A percentile compares a stretch with the other conserved stretches of the same genome.
phyloP scores from a whole-genome alignment of 1,139 yeast genomes.

The Yamadazyma sp. region DNA sequence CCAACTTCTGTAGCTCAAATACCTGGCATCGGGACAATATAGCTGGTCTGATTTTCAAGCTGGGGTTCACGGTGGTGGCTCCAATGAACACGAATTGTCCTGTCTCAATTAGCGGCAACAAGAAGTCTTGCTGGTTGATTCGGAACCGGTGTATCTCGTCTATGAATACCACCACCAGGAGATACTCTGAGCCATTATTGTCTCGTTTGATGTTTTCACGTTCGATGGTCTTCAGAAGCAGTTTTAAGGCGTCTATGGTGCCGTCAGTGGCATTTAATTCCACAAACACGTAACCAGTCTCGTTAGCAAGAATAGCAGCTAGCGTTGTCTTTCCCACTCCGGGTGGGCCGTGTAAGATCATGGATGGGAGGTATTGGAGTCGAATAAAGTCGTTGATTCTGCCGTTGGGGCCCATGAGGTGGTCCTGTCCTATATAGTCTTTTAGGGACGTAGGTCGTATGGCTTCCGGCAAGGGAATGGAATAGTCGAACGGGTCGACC shows the following conservation, averaged over 20 bases:
- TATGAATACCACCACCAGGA: slow-evolving; percentile 38
- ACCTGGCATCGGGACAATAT: slow-evolving; percentile 43
- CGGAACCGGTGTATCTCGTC: slow-evolving; percentile 46
- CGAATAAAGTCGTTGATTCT: slow-evolving; percentile 31
- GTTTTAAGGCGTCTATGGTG: slow-evolving; percentile 29
- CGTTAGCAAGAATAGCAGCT: slow-evolving; percentile 37
- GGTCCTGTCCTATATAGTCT: slow-evolving; percentile 40
- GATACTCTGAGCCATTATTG: slow-evolving; percentile 11
- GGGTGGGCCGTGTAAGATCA: slow-evolving; percentile 47
- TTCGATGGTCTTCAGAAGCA: slow-evolving; percentile 23
- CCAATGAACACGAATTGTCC: slow-evolving; percentile 45
- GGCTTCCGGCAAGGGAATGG: slow-evolving; percentile 9
- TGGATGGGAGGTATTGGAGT: slow-evolving; percentile 43
- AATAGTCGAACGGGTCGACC: not conserved
- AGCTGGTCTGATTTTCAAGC: slow-evolving; percentile 34
- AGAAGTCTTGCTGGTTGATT: slow-evolving; percentile 42
- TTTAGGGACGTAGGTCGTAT: slow-evolving; percentile 25
- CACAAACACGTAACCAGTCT: slow-evolving; percentile 34
- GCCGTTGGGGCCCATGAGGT: slow-evolving; percentile 28
- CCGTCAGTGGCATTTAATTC: slow-evolving; percentile 44
- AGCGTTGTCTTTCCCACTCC: slow-evolving; percentile 49
- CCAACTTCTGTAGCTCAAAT: slow-evolving; percentile 26
- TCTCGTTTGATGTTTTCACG: slow-evolving; percentile 25
- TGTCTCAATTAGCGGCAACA: slow-evolving; percentile 40
- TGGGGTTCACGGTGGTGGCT: slow-evolving; percentile 42